Evolutionary conservation across 257 asterid genomes (phyloP).

Genomic region (Eustoma russellianum): DNA sequence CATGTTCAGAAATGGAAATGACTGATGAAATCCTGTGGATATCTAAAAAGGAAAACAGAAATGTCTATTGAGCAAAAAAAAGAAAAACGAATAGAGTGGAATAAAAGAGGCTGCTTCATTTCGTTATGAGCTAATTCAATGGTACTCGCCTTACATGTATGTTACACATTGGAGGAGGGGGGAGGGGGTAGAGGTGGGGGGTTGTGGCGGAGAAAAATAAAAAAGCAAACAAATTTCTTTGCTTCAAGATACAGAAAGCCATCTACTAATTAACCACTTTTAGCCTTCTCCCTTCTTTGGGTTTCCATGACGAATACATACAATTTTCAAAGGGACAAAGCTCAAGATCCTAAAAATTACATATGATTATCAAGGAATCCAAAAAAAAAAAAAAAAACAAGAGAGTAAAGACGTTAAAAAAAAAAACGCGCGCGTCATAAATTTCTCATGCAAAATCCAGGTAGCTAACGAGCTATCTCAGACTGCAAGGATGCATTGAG

Average conservation of each 20-base stretch:
- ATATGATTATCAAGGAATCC: neutral
- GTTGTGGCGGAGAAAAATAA: neutral
- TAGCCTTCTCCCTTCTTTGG: neutral
- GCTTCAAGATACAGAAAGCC: neutral
- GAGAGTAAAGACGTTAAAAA: neutral
- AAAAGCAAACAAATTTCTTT: neutral
- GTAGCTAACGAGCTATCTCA: constrained; percentile 17
- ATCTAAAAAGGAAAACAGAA: neutral
- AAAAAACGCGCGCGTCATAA: neutral
- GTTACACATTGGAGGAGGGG: too few relatives aligned
- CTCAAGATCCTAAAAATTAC: neutral
- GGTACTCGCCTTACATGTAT: too few relatives aligned
- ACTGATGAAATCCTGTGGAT: neutral
- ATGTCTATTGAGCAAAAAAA: too few relatives aligned
- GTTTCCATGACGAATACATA: neutral
- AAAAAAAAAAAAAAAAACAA: neutral
- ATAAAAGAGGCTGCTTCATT: too few relatives aligned
- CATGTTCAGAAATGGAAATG: too few relatives aligned
- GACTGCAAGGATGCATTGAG: constrained; percentile 16
- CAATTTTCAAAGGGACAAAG: neutral
- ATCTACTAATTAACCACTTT: too few relatives aligned
- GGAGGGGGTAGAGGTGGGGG: too few relatives aligned
- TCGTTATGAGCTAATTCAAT: too few relatives aligned
- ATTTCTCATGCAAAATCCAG: neutral
- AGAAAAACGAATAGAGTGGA: too few relatives aligned